Conservation (phyloP, 139 green algal species). For the Parachlorella kessleri region DNA sequence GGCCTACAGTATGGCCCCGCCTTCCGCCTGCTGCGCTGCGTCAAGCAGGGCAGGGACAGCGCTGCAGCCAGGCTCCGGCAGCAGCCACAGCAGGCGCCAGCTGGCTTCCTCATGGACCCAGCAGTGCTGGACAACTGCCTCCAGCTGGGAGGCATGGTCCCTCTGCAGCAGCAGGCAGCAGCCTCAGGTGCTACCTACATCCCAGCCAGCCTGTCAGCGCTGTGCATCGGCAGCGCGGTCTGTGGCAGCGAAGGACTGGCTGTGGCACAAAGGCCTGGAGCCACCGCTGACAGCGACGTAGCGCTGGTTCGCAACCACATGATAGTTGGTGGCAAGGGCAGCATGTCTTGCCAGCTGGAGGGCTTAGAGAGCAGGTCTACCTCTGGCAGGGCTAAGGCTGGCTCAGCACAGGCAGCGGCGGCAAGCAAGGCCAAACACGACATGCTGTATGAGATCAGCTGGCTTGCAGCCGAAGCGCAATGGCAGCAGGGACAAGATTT, state of each 20-base stretch:
- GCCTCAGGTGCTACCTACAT: neutral
- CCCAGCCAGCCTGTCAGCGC: slow-evolving; percentile 11
- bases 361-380: slow-evolving; percentile 6
- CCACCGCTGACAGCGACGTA: neutral
- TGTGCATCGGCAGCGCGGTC: neutral
- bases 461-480: neutral
- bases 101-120: slow-evolving; percentile 19
- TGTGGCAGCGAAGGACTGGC: neutral
- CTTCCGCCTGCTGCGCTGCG: slow-evolving; percentile 75
- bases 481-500: no score
- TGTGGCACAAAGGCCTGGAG: neutral
- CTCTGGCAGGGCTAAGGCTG: neutral
- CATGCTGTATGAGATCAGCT: slow-evolving; percentile 24
- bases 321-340: neutral
- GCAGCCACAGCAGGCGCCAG: neutral
- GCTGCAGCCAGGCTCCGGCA: slow-evolving; percentile 1
- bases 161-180: neutral
- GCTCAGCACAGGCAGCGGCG: neutral
- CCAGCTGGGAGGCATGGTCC: slow-evolving; percentile 30
- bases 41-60: slow-evolving; percentile 1
- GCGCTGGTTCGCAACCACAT: slow-evolving; percentile 7
- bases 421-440: neutral
- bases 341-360: slow-evolving; percentile 7
- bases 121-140: slow-evolving; percentile 10
- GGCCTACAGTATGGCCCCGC: slow-evolving; percentile 86